Conservation (phyloP, 306 rosid genomes). For the Carpinus viminea region DNA sequence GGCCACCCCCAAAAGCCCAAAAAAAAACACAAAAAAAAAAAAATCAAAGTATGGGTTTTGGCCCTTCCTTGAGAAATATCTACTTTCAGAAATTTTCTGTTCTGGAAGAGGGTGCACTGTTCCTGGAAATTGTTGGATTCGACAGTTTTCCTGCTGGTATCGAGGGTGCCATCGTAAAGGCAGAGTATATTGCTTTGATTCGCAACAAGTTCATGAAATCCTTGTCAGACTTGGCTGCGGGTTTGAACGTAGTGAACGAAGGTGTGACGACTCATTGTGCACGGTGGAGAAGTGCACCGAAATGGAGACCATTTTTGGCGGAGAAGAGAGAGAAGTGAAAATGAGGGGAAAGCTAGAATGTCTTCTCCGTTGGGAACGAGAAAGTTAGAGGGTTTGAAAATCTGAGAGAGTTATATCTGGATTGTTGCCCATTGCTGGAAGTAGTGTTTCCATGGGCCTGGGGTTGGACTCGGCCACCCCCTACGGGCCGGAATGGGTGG, state of each 20-base stretch:
- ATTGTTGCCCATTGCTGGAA: constrained; percentile 33
- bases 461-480: too few relatives aligned
- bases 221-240: constrained; percentile 18
- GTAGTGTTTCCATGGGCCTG: constrained; percentile 22
- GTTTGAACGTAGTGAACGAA: constrained; percentile 8
- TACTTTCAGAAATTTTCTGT: neutral
- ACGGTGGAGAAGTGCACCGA: constrained; percentile 28
- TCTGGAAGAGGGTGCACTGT: neutral
- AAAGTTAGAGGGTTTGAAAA: constrained; percentile 8
- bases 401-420: constrained; percentile 31
- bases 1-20: too few relatives aligned
- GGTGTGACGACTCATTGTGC: constrained; percentile 16
- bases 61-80: neutral
- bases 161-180: constrained; percentile 22
- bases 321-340: neutral
- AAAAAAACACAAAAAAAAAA: too few relatives aligned
- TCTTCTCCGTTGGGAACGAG: neutral
- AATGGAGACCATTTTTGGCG: constrained; percentile 15
- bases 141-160: neutral
- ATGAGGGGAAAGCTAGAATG: neutral
- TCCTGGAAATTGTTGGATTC: constrained; percentile 24
- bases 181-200: constrained; percentile 23
- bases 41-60: too few relatives aligned
- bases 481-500: too few relatives aligned
- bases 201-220: constrained; percentile 10